These are phyloP conservation scores for Nakazawaea holstii DNA, from an alignment of 805 yeast species.

Conservation along the genomic window DNA sequence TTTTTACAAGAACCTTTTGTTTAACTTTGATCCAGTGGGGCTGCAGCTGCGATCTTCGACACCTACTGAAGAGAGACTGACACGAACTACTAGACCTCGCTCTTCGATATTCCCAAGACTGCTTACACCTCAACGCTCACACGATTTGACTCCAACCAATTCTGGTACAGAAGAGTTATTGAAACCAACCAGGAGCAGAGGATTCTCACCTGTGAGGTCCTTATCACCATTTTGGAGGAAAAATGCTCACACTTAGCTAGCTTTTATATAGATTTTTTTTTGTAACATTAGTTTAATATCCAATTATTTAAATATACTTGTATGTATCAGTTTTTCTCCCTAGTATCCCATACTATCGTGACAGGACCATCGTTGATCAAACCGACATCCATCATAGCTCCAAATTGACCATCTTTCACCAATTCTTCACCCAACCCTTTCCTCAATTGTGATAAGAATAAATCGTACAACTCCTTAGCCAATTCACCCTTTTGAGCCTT, in stretches of 20 bases:
- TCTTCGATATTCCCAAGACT: conserved; percentile 1
- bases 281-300: neutral
- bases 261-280: neutral
- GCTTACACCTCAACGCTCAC: conserved; percentile 4
- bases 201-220: conserved; percentile 24
- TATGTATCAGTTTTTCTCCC: conserved; percentile 22
- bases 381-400: conserved; percentile 95
- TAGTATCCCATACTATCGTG: conserved; percentile 77
- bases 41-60: neutral
- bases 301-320: neutral
- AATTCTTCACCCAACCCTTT: conserved; percentile 52
- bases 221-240: conserved; percentile 25
- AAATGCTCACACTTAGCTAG: conserved; percentile 6
- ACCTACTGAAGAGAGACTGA: conserved; percentile 1
- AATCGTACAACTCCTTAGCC: conserved; percentile 45
- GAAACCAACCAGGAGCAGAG: conserved; percentile 15
- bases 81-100: conserved; percentile 1
- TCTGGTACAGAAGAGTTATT: neutral
- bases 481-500: conserved; percentile 76
- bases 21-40: neutral
- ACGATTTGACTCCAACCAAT: neutral
- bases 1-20: conserved; percentile 3
- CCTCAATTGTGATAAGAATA: conserved; percentile 43
- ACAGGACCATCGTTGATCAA: conserved; percentile 92
- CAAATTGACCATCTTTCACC: conserved; percentile 86